Evolutionary conservation across 2,329 filamentous ascomycete genomes (phyloP).

Genomic region (Hypoxylon sp.): DNA sequence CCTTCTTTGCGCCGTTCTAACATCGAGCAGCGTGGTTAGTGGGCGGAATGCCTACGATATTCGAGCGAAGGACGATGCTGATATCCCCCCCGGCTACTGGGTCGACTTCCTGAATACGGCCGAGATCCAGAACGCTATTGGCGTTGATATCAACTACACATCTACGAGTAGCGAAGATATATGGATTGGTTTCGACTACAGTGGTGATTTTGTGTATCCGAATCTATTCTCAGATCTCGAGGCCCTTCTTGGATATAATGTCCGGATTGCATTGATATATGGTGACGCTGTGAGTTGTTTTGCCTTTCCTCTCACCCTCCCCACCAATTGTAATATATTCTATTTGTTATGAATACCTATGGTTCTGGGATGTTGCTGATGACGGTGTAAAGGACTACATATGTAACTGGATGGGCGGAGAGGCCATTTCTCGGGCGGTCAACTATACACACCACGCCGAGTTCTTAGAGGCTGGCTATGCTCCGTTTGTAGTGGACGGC

Average conservation of each 20-base stretch:
- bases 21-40: slow-evolving; percentile 53
- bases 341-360: not conserved
- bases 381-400: slow-evolving; percentile 66
- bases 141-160: slow-evolving; percentile 66
- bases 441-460: slow-evolving; percentile 65
- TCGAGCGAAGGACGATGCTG: slow-evolving; percentile 67
- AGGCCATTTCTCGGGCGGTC: slow-evolving; percentile 77
- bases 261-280: slow-evolving; percentile 81
- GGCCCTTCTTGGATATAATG: slow-evolving; percentile 71
- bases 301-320: not conserved
- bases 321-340: not conserved
- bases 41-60: slow-evolving; percentile 74
- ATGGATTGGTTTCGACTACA: slow-evolving; percentile 62
- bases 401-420: slow-evolving; percentile 81
- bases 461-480: slow-evolving; percentile 79
- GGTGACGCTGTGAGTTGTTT: slow-evolving; percentile 62
- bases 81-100: slow-evolving; percentile 73
- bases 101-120: slow-evolving; percentile 75
- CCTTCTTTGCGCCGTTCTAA: not conserved
- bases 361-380: not conserved
- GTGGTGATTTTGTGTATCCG: slow-evolving; percentile 74
- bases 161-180: slow-evolving; percentile 64
- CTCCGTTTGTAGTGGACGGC: slow-evolving; percentile 77
- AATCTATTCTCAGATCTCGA: slow-evolving; percentile 73
- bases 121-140: slow-evolving; percentile 67